These are phyloP conservation scores for Biancaea sappan DNA, from an alignment of 306 rosid species.

Conservation along the genomic window DNA sequence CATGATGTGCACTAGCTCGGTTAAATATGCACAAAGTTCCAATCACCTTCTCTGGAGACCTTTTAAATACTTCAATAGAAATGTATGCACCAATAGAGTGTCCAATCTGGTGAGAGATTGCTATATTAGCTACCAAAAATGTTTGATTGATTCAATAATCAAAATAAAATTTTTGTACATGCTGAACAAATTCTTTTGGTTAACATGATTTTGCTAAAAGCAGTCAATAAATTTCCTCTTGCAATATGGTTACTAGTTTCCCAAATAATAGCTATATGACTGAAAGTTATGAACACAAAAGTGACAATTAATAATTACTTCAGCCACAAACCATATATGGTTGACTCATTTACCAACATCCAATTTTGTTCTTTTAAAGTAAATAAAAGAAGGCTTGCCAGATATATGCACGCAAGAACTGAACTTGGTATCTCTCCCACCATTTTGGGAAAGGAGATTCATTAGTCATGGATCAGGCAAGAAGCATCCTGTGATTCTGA, in stretches of 20 bases:
- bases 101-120: conserved; percentile 64
- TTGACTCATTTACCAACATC: conserved; percentile 19
- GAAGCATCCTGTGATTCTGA: background rate
- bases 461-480: background rate
- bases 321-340: conserved; percentile 24
- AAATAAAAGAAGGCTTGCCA: conserved; percentile 9
- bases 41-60: conserved; percentile 65
- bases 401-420: conserved; percentile 15
- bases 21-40: conserved; percentile 25
- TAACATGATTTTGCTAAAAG: conserved; percentile 22
- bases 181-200: conserved; percentile 11
- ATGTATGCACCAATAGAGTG: conserved; percentile 92
- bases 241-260: background rate
- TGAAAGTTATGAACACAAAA: background rate
- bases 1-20: conserved; percentile 13
- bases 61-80: conserved; percentile 58
- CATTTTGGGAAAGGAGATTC: conserved; percentile 17
- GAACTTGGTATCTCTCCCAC: background rate
- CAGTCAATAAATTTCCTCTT: conserved; percentile 23
- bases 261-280: conserved; percentile 13
- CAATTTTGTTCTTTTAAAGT: conserved; percentile 25
- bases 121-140: conserved; percentile 34
- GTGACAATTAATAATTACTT: conserved; percentile 1
- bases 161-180: conserved; percentile 14
- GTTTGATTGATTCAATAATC: conserved; percentile 22